Percentiles rank a stretch among this genome's conserved stretches.
Evolutionary conservation across 257 asterid species (phyloP).

Genomic region (Solanum pimpinellifolium): DNA sequence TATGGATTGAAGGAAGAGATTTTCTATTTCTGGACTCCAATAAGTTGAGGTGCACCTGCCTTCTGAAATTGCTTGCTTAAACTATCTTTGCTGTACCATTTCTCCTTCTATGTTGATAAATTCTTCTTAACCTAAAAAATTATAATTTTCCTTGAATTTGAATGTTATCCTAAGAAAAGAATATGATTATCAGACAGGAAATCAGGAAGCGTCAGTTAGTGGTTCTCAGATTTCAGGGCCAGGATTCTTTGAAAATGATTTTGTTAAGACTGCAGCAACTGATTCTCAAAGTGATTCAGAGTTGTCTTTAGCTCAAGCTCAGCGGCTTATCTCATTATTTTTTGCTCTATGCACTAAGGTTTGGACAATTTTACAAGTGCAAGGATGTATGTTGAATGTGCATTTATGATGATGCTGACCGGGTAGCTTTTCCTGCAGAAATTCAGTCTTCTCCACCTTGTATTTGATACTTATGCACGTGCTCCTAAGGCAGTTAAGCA

Average conservation of each 20-base stretch:
- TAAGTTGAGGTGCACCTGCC: background rate
- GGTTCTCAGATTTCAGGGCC: constrained; percentile 74
- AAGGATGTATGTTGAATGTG: background rate
- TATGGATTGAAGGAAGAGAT: background rate
- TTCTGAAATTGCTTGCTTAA: background rate
- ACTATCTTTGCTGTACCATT: background rate
- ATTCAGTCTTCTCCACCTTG: constrained; percentile 67
- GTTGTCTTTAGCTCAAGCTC: constrained; percentile 49
- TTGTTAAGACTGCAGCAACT: constrained; percentile 23
- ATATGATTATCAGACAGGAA: constrained; percentile 44
- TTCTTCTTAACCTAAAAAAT: background rate
- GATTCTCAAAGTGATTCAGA: constrained; percentile 44
- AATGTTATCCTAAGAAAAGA: background rate
- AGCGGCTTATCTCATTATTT: constrained; percentile 58
- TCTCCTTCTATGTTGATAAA: background rate
- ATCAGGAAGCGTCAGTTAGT: constrained; percentile 65
- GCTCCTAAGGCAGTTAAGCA: constrained; percentile 82
- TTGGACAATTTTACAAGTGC: background rate
- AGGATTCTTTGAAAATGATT: constrained; percentile 42
- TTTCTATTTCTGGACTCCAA: background rate
- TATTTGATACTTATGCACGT: constrained; percentile 53
- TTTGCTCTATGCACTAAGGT: constrained; percentile 93
- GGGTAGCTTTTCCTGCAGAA: constrained; percentile 43
- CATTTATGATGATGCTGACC: background rate
- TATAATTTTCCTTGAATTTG: background rate